Conservation (phyloP, 2,329 filamentous ascomycete species). For the Aspergillus novofumigatus region DNA sequence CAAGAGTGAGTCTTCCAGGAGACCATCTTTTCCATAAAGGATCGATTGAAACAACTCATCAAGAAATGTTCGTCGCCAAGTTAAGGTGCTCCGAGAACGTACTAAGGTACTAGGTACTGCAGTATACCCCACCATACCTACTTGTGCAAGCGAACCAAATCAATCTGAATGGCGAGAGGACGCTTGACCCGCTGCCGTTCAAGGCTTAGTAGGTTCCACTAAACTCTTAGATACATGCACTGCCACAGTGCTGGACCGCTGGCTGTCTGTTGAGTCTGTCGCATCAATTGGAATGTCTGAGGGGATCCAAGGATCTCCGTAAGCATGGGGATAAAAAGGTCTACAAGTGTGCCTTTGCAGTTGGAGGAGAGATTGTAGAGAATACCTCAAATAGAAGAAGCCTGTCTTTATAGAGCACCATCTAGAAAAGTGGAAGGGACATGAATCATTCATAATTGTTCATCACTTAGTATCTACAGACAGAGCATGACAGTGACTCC, state of each 20-base stretch:
- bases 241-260: constrained; percentile 20
- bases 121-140: not conserved
- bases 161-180: constrained; percentile 12
- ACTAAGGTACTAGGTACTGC: not conserved
- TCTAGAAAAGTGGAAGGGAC: too few species aligned
- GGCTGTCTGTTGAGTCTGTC: constrained; percentile 10
- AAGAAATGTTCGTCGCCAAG: not conserved
- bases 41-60: not conserved
- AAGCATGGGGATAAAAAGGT: not conserved
- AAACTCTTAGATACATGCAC: constrained; percentile 21
- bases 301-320: constrained; percentile 9
- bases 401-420: too few species aligned
- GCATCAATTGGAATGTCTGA: constrained; percentile 8
- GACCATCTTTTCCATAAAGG: not conserved
- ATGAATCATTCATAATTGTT: not conserved
- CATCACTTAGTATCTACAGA: not conserved
- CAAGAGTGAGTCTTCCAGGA: not conserved
- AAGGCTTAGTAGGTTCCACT: constrained; percentile 18
- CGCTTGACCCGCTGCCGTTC: constrained; percentile 14
- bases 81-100: not conserved
- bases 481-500: not conserved
- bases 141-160: not conserved
- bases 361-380: not conserved
- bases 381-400: too few species aligned
- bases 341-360: not conserved